phyloP scores from a whole-genome alignment of 257 asterid species.

The Plantago major region DNA sequence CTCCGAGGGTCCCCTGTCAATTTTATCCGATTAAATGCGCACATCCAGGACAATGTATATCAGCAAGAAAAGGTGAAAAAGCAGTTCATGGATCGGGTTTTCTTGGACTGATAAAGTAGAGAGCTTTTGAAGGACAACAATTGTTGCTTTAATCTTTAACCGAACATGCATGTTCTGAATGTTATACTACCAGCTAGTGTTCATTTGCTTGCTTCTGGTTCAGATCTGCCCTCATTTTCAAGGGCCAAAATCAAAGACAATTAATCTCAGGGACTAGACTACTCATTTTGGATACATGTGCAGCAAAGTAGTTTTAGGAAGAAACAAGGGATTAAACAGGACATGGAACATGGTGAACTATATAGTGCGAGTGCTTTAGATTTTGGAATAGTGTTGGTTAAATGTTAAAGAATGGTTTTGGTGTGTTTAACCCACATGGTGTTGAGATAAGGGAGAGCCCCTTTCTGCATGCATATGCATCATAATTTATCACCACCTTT shows the following conservation, averaged over 20 bases:
- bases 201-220: too few relatives aligned
- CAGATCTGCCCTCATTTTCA: not conserved
- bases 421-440: slow-evolving; percentile 24
- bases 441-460: slow-evolving; percentile 11
- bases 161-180: slow-evolving; percentile 11
- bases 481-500: not conserved
- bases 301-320: not conserved
- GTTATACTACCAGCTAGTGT: not conserved
- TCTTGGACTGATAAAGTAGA: slow-evolving; percentile 7
- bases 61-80: slow-evolving; percentile 17
- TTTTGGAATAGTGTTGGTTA: too few relatives aligned
- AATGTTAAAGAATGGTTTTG: slow-evolving; percentile 5
- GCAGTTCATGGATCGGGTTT: slow-evolving; percentile 9
- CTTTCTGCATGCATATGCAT: slow-evolving; percentile 28
- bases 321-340: not conserved
- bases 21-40: slow-evolving; percentile 10
- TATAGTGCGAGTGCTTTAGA: too few relatives aligned
- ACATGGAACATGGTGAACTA: too few relatives aligned
- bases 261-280: not conserved
- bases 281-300: not conserved
- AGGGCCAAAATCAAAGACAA: not conserved
- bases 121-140: slow-evolving; percentile 9
- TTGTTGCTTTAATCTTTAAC: slow-evolving; percentile 6
- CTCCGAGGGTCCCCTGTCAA: slow-evolving; percentile 32
- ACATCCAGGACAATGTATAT: slow-evolving; percentile 8